Evolutionary conservation across 2,329 filamentous ascomycete species (phyloP).

Genomic region (Myriosclerotinia duriaeana): DNA sequence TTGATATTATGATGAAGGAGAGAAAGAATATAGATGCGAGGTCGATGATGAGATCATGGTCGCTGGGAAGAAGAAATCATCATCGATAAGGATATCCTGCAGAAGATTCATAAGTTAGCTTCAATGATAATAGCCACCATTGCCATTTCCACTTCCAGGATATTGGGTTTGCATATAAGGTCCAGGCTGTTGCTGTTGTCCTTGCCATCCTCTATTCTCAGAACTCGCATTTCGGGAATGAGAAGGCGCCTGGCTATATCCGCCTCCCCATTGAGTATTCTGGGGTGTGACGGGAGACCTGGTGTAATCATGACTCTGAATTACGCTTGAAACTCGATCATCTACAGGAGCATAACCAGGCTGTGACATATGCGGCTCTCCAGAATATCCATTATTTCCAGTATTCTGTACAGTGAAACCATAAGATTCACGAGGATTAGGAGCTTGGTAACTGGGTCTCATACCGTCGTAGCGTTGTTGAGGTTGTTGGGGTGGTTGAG

Average conservation of each 20-base stretch:
- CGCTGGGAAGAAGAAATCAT: conserved; percentile 16
- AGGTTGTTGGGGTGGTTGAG: conserved; percentile 14
- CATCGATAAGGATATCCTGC: conserved; percentile 26
- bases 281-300: conserved; percentile 18
- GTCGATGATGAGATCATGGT: not conserved
- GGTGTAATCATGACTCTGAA: conserved; percentile 23
- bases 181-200: conserved; percentile 19
- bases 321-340: conserved; percentile 26
- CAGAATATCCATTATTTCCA: conserved; percentile 19
- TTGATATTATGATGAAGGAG: not conserved
- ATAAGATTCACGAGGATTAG: conserved; percentile 15
- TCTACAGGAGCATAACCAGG: conserved; percentile 17
- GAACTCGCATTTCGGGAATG: conserved; percentile 18
- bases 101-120: conserved; percentile 21
- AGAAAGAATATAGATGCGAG: not conserved
- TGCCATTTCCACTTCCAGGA: conserved; percentile 15
- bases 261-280: conserved; percentile 18
- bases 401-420: conserved; percentile 2
- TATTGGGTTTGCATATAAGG: conserved; percentile 14
- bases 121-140: conserved; percentile 26
- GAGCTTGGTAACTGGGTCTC: conserved; percentile 25
- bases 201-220: conserved; percentile 23
- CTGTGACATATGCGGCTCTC: not conserved
- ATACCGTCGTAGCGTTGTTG: conserved; percentile 37
- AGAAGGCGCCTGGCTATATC: conserved; percentile 16